These are phyloP conservation scores for Lactarius akahatsu DNA, from an alignment of 768 basidiomycete species.

Conservation along the genomic window DNA sequence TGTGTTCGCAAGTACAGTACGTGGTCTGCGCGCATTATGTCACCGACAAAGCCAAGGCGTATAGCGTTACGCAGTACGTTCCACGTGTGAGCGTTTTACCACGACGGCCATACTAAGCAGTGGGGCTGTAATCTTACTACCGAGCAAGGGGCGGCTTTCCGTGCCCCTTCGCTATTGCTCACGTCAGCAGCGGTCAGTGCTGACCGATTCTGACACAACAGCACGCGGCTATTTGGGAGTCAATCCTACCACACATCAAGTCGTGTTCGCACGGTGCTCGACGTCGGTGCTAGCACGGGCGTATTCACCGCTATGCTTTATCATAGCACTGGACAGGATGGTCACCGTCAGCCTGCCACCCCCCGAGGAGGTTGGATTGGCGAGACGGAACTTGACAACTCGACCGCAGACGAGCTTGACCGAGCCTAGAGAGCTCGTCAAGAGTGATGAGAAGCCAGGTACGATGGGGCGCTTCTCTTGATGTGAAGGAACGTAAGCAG, in stretches of 20 bases:
- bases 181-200: neutral
- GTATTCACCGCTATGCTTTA: slow-evolving; percentile 79
- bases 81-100: neutral
- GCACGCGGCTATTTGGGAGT: slow-evolving; percentile 84
- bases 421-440: slow-evolving; percentile 49
- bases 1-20: slow-evolving; percentile 33
- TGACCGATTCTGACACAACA: slow-evolving; percentile 31
- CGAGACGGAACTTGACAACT: slow-evolving; percentile 68
- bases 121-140: slow-evolving; percentile 52
- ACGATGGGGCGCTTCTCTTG: slow-evolving; percentile 22
- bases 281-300: slow-evolving; percentile 86
- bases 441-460: slow-evolving; percentile 81
- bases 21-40: slow-evolving; percentile 50
- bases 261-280: slow-evolving; percentile 74
- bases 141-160: slow-evolving; percentile 85
- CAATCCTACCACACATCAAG: slow-evolving; percentile 68
- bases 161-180: slow-evolving; percentile 64
- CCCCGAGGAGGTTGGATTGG: slow-evolving; percentile 67
- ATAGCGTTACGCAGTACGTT: slow-evolving; percentile 45
- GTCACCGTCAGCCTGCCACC: slow-evolving; percentile 87
- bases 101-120: neutral
- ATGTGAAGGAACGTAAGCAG: neutral
- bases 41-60: slow-evolving; percentile 38
- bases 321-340: slow-evolving; percentile 52
- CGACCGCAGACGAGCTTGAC: slow-evolving; percentile 62